Percentiles rank a stretch among this genome's conserved stretches.
Evolutionary conservation across 208 protist genomes (phyloP).

Genomic region (Leishmania amazonensis): DNA sequence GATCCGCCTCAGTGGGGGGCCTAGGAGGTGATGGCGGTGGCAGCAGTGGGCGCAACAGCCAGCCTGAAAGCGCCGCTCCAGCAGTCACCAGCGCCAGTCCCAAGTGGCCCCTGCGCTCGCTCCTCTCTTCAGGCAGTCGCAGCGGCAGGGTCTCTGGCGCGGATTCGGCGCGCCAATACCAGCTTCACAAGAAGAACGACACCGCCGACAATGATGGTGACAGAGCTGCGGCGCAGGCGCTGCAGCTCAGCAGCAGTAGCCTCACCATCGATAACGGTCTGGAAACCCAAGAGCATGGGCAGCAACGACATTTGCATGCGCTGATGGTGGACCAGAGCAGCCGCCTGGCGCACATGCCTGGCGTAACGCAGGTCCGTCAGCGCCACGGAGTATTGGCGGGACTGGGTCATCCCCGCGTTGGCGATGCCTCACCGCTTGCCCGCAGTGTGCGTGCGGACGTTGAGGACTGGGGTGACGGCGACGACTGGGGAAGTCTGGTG

Average conservation of each 20-base stretch:
- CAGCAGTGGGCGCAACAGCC: not conserved
- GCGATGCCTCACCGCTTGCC: not conserved
- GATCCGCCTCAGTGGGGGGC: not conserved
- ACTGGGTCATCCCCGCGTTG: not conserved
- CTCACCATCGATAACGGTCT: not conserved
- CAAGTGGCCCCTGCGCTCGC: constrained; percentile 10
- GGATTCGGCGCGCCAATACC: constrained; percentile 5
- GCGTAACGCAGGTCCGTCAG: constrained; percentile 17
- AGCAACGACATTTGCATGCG: not conserved
- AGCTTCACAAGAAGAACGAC: constrained; percentile 29
- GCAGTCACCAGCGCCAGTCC: not conserved
- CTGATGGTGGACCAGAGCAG: not conserved
- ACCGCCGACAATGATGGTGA: constrained; percentile 4
- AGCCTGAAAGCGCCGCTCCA: not conserved
- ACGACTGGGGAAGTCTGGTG: constrained; percentile 1
- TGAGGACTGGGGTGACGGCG: not conserved
- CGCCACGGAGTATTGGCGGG: constrained; percentile 6
- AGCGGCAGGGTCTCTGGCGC: not conserved
- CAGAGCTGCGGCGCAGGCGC: not conserved
- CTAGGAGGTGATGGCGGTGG: not conserved
- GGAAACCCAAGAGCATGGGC: not conserved
- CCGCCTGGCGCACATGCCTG: not conserved
- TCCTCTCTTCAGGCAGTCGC: not conserved
- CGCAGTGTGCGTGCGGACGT: not conserved
- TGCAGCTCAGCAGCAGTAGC: not conserved